Percentiles rank a stretch among this genome's conserved stretches.
These are phyloP conservation scores for Populus davidiana DNA, from an alignment of 345 rosid genomes.

Conservation along the genomic window DNA sequence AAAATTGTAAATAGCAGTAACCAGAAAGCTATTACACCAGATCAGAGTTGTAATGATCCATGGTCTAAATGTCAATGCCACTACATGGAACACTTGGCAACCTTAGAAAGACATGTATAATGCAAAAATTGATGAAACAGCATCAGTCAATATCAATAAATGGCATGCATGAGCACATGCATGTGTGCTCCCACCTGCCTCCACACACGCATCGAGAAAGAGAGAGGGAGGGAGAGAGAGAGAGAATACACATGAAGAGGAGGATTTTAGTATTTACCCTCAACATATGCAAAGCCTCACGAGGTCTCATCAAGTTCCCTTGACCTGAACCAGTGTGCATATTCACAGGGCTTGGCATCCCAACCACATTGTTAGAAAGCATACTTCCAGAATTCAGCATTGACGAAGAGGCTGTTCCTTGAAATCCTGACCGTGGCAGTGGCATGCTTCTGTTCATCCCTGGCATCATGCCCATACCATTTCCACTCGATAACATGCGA, in stretches of 20 bases:
- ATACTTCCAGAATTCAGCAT: constrained; percentile 59
- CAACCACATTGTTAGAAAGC: constrained; percentile 67
- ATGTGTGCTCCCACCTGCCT: too few relatives aligned
- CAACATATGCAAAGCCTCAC: constrained; percentile 64
- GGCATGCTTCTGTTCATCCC: constrained; percentile 71
- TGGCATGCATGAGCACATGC: neutral
- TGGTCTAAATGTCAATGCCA: neutral
- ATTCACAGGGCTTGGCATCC: constrained; percentile 60
- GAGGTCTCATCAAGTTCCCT: constrained; percentile 78
- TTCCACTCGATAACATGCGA: constrained; percentile 66
- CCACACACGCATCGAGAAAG: too few relatives aligned
- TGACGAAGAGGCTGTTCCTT: constrained; percentile 67
- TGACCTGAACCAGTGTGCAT: constrained; percentile 65
- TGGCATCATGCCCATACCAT: constrained; percentile 58
- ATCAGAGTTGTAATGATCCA: neutral
- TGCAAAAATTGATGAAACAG: neutral
- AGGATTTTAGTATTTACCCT: constrained; percentile 49
- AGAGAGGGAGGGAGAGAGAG: neutral
- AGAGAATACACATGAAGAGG: neutral
- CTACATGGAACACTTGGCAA: neutral
- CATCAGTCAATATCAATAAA: neutral
- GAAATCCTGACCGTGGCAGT: constrained; percentile 74
- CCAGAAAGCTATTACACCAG: neutral
- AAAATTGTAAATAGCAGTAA: neutral
- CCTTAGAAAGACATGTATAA: neutral